Evolutionary conservation across 495 filamentous ascomycete genomes (phyloP).

Genomic region (Talaromyces wortmannii): DNA sequence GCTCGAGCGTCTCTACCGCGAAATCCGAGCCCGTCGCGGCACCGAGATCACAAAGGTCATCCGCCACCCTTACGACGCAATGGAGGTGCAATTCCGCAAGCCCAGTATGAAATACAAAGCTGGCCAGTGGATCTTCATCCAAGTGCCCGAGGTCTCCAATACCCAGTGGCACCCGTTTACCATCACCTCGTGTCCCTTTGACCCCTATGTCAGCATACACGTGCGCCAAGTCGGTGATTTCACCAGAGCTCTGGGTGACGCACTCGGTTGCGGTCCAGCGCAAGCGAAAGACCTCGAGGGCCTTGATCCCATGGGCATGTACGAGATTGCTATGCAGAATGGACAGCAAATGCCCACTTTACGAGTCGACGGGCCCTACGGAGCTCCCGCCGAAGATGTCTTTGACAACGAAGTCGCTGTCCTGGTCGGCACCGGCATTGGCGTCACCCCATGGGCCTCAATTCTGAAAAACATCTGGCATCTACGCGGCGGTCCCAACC

Average conservation of each 20-base stretch:
- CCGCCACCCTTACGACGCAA: slow-evolving; percentile 93
- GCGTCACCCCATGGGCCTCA: slow-evolving; percentile 94
- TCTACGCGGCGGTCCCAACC: slow-evolving; percentile 75
- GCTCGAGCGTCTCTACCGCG: slow-evolving; percentile 82
- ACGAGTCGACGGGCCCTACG: slow-evolving; percentile 92
- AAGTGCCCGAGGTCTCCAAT: slow-evolving; percentile 78
- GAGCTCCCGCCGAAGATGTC: slow-evolving; percentile 84
- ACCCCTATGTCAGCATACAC: slow-evolving; percentile 89
- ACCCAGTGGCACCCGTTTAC: slow-evolving; percentile 99
- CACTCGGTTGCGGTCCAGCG: slow-evolving; percentile 82
- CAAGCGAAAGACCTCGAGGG: slow-evolving; percentile 81
- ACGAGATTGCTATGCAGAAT: slow-evolving; percentile 93
- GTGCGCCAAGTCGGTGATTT: slow-evolving; percentile 96
- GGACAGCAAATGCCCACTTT: slow-evolving; percentile 83
- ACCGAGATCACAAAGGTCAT: slow-evolving; percentile 92
- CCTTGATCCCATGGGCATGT: slow-evolving; percentile 92
- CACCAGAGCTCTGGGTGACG: slow-evolving; percentile 78
- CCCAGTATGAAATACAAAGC: slow-evolving; percentile 97
- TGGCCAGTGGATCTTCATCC: slow-evolving; percentile 95
- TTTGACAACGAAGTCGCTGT: slow-evolving; percentile 99
- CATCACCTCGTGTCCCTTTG: slow-evolving; percentile 96
- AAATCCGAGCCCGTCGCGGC: slow-evolving; percentile 71
- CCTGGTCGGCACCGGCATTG: slow-evolving; percentile 94
- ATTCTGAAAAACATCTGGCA: slow-evolving; percentile 99
- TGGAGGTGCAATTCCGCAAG: slow-evolving; percentile 96